Conservation (phyloP, 257 asterid species). For the Handroanthus guayacan region DNA sequence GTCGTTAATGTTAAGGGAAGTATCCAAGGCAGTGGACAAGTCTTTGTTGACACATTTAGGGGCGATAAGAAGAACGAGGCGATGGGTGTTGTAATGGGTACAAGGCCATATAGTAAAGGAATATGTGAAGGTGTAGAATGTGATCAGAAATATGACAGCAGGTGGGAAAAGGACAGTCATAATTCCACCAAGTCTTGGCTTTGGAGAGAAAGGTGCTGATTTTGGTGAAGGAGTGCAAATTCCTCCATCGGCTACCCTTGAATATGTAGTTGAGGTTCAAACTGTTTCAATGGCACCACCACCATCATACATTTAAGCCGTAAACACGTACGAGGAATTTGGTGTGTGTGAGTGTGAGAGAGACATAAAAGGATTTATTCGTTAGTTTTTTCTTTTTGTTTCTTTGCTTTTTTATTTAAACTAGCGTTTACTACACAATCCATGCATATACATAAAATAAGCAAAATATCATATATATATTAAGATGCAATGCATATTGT, state of each 20-base stretch:
- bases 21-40: slow-evolving; percentile 61
- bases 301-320: slow-evolving; percentile 32
- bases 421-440: too few species aligned
- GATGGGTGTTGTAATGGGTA: slow-evolving; percentile 80
- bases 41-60: slow-evolving; percentile 69
- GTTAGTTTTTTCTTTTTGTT: too few species aligned
- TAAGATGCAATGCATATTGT: too few species aligned
- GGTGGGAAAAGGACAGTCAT: slow-evolving; percentile 82
- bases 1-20: slow-evolving; percentile 83
- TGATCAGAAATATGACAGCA: slow-evolving; percentile 66
- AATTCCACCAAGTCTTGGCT: slow-evolving; percentile 71
- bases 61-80: slow-evolving; percentile 55
- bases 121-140: slow-evolving; percentile 87
- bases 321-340: too few species aligned
- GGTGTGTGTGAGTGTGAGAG: too few species aligned
- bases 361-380: too few species aligned
- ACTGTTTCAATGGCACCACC: slow-evolving; percentile 89
- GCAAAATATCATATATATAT: too few species aligned
- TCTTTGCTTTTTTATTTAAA: too few species aligned
- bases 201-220: slow-evolving; percentile 89
- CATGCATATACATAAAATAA: too few species aligned
- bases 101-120: slow-evolving; percentile 82
- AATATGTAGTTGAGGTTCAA: slow-evolving; percentile 72
- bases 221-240: slow-evolving; percentile 70
- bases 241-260: slow-evolving; percentile 83